Evolutionary conservation across 352 stramenopile species (phyloP).

Genomic region (Globisporangium cylindrosporum): DNA sequence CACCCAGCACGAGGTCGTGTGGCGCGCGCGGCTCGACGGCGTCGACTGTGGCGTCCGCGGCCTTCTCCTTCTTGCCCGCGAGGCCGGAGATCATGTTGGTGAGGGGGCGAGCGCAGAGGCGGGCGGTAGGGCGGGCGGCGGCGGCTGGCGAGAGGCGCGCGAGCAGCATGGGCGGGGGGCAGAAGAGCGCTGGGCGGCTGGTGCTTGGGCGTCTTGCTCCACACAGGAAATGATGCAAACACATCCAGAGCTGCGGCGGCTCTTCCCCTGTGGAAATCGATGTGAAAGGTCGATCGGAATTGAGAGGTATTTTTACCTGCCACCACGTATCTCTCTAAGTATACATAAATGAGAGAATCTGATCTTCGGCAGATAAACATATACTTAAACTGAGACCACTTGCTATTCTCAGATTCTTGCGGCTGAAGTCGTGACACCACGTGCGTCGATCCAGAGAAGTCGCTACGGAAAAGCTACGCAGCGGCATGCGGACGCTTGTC

Average conservation of each 20-base stretch:
- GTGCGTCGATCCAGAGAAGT: neutral
- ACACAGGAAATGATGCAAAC: conserved; percentile 19
- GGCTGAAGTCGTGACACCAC: neutral
- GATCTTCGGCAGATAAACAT: too few species aligned
- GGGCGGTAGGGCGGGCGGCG: neutral
- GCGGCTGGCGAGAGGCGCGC: conserved; percentile 27
- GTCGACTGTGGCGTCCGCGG: conserved; percentile 20
- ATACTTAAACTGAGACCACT: neutral
- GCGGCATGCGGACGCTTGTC: conserved; percentile 1
- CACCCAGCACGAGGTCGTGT: conserved; percentile 58
- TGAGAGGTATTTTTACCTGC: neutral
- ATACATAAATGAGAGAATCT: neutral
- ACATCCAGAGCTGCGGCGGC: neutral
- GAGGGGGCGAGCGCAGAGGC: conserved; percentile 25
- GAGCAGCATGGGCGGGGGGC: conserved; percentile 40
- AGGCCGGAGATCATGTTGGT: conserved; percentile 36
- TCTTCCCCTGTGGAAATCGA: neutral
- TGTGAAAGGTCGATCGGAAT: neutral
- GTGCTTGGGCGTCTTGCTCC: conserved; percentile 13
- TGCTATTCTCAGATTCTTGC: conserved; percentile 9
- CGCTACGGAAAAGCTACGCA: neutral
- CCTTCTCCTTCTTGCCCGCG: conserved; percentile 34
- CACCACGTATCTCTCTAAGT: neutral
- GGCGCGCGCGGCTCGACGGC: conserved; percentile 24
- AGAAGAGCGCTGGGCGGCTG: conserved; percentile 1